These are phyloP conservation scores for Trichoderma gracile DNA, from an alignment of 2,329 filamentous ascomycete genomes.

Conservation along the genomic window DNA sequence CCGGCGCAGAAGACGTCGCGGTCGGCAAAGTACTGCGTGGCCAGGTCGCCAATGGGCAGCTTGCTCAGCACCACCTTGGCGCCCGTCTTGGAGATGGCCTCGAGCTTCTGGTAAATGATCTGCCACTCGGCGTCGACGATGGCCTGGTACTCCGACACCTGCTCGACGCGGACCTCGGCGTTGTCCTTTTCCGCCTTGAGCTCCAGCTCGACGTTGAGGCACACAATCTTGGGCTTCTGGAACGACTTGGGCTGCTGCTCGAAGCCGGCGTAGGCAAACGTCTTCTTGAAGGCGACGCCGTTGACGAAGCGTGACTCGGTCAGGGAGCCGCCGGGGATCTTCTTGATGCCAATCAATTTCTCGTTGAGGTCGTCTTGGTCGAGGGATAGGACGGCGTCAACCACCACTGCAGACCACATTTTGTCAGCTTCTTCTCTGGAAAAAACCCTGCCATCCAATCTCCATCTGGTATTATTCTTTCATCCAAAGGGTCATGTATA, in stretches of 20 bases:
- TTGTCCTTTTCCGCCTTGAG: constrained; percentile 99
- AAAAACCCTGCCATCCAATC: no score
- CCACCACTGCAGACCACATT: constrained; percentile 70
- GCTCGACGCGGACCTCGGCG: constrained; percentile 94
- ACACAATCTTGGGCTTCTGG: constrained; percentile 92
- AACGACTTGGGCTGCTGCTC: constrained; percentile 98
- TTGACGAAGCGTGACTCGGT: constrained; percentile 97
- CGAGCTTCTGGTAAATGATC: constrained; percentile 99
- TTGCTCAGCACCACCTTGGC: constrained; percentile 98
- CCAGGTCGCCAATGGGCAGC: constrained; percentile 93
- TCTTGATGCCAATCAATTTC: constrained; percentile 97
- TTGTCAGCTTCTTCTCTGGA: constrained; percentile 31
- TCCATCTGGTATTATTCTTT: no score
- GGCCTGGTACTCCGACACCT: constrained; percentile 98
- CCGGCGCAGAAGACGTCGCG: constrained; percentile 98
- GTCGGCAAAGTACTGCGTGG: constrained; percentile 97
- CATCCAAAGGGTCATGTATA: background rate
- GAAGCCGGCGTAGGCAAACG: constrained; percentile 97
- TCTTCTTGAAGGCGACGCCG: constrained; percentile 99
- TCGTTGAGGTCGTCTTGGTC: constrained; percentile 98
- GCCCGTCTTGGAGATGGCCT: constrained; percentile 88
- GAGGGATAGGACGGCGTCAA: constrained; percentile 90
- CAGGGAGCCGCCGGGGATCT: constrained; percentile 92
- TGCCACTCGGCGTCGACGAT: constrained; percentile 99
- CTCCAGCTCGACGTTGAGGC: constrained; percentile 96